Base-by-base conservation (phyloP, 108 stramenopile species). In the Phaeodactylum tricornutum region DNA sequence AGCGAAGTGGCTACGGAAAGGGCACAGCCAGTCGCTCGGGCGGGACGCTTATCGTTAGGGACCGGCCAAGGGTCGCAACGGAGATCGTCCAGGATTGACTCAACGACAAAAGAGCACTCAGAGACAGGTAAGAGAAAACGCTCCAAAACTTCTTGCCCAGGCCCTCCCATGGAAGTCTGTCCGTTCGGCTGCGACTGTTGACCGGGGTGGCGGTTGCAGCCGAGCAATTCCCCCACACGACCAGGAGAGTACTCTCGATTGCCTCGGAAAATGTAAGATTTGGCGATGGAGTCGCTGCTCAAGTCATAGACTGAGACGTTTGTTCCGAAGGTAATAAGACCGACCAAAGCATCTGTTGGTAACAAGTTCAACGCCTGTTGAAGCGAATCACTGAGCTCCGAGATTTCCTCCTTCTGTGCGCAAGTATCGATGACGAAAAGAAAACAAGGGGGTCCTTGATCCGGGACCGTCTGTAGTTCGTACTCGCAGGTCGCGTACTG, bases 401-500 rank as follows among this genome's bases (percentile, higher is more conserved):
- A 67, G 38, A 99, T 77, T 64, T 99, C 98, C 56, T 93, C 89
- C 50, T 90, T 88, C 1, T 19, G 25, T 11, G 40, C 33, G 69
- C 95, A 96, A 2, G 90, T 93, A 69, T 99, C 98, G 27, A 99
- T 72, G 41, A 95, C 82, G 66, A 99, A 96, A 22, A 99, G 56
- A 67, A 99, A 99, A 23, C 78, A 81, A 25, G 98, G 98, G 4
- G 96, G 93, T 3, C 95, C 95, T 24, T 67, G 77, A 30, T 61
- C 53, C 1, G 81, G 84, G 16, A 88, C 77, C 32, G 57, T 68
- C 37, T 92, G 96, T 43, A 99, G 64, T 60, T 97, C 94, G 60
- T 99, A 99, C 67, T 99, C 98, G 29, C 91, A 84, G 3, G 96
- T 99, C 11, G 84, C 90, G 69, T 87, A 99, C 67, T 98, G 96